These are phyloP conservation scores for Saccharomycopsis hybrid DNA, from an alignment of 1,139 yeast species.

Conservation along the genomic window DNA sequence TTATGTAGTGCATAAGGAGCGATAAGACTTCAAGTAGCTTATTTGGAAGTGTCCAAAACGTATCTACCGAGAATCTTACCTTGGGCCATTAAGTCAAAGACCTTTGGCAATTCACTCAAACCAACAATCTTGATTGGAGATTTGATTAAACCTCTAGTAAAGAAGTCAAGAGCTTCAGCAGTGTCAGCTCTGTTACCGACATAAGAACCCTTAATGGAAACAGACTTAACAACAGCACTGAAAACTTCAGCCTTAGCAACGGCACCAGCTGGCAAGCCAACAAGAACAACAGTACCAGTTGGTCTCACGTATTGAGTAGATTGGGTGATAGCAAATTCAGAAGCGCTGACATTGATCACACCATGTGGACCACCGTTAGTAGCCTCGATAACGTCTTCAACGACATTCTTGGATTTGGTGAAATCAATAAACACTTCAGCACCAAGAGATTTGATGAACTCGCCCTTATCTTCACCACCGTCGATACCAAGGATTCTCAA, in stretches of 20 bases:
- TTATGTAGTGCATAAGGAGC: background rate
- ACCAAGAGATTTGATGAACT: constrained; percentile 41
- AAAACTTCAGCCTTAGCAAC: constrained; percentile 49
- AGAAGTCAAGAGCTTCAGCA: constrained; percentile 63
- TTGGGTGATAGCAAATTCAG: constrained; percentile 50
- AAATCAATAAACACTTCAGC: constrained; percentile 54
- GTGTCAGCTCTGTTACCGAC: constrained; percentile 71
- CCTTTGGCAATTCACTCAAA: constrained; percentile 47
- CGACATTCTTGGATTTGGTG: constrained; percentile 41
- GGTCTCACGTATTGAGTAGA: constrained; percentile 52
- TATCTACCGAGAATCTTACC: constrained; percentile 60
- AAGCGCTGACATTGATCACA: constrained; percentile 55
- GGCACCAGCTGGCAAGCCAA: constrained; percentile 60
- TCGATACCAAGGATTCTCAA: constrained; percentile 55
- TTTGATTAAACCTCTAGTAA: constrained; percentile 53
- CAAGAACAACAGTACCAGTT: constrained; percentile 54
- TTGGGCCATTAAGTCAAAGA: constrained; percentile 52
- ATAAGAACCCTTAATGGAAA: constrained; percentile 54
- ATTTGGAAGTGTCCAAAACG: constrained; percentile 41
- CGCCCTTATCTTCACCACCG: constrained; percentile 51
- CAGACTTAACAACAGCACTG: constrained; percentile 50
- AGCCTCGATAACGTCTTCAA: constrained; percentile 39
- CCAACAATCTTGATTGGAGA: constrained; percentile 59
- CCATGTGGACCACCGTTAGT: constrained; percentile 62
- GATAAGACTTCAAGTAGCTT: background rate